Evolutionary conservation across 768 basidiomycete species (phyloP).

Genomic region (Pleurotus pulmonarius): DNA sequence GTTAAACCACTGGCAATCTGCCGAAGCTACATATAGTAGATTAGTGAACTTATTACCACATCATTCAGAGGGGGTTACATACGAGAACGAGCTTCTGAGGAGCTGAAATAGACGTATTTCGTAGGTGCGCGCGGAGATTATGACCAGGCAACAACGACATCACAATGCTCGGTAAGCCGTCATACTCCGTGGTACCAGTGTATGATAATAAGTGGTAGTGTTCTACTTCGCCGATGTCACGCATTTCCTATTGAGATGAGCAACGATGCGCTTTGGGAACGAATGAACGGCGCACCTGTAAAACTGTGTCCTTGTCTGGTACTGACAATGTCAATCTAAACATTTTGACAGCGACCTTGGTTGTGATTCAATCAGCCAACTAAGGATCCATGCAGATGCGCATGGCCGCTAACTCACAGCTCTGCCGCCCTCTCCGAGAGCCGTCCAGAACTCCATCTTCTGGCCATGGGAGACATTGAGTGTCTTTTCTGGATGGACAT

Average conservation of each 20-base stretch:
- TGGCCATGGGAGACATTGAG: background rate
- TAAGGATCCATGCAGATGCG: too few relatives aligned
- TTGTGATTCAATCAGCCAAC: too few relatives aligned
- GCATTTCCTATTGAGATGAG: background rate
- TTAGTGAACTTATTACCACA: background rate
- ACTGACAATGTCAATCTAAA: too few relatives aligned
- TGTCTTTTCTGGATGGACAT: background rate
- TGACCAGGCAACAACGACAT: background rate
- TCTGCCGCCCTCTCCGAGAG: too few relatives aligned
- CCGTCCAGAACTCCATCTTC: background rate
- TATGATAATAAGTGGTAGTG: background rate
- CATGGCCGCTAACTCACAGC: too few relatives aligned
- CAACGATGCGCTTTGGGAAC: too few relatives aligned
- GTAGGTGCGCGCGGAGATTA: background rate
- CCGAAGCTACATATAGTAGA: background rate
- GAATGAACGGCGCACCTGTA: too few relatives aligned
- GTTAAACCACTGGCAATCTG: background rate
- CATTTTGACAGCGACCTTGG: too few relatives aligned
- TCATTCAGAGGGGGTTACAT: background rate
- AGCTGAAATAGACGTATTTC: too few relatives aligned
- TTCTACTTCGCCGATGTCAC: background rate
- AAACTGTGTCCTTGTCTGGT: too few relatives aligned
- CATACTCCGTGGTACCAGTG: background rate
- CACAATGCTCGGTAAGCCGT: background rate
- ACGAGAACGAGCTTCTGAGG: background rate